These are phyloP conservation scores for Plasmodium vinckei DNA, from an alignment of 169 alveolate genomes.

Conservation along the genomic window DNA sequence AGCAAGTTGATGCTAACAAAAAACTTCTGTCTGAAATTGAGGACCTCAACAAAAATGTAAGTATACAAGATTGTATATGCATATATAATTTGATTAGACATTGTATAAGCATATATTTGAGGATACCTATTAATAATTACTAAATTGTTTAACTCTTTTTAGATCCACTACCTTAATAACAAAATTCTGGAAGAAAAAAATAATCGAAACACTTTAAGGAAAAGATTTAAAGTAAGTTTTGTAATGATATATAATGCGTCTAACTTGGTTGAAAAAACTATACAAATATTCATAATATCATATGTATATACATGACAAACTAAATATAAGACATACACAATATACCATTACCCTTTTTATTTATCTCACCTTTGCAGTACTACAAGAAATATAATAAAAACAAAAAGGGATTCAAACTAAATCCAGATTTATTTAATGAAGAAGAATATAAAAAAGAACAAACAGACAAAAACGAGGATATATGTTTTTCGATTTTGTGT, in stretches of 20 bases:
- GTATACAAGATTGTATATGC: not conserved
- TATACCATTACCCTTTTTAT: not conserved
- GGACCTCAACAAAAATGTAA: slow-evolving; percentile 55
- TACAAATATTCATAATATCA: not conserved
- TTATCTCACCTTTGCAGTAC: slow-evolving; percentile 8
- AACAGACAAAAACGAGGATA: slow-evolving; percentile 23
- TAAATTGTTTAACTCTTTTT: not conserved
- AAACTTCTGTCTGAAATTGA: slow-evolving; percentile 38
- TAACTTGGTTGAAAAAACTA: not conserved
- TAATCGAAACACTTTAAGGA: slow-evolving; percentile 10
- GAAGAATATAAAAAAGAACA: not conserved
- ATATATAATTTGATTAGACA: not conserved
- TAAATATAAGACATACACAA: not conserved
- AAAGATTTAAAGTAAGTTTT: slow-evolving; percentile 22
- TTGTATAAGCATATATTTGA: not conserved
- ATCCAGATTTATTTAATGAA: slow-evolving; percentile 2
- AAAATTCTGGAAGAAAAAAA: slow-evolving; percentile 66
- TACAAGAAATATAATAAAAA: slow-evolving; percentile 36
- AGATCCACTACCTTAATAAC: slow-evolving; percentile 50
- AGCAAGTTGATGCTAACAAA: slow-evolving; percentile 64
- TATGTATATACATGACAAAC: not conserved
- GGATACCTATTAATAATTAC: not conserved
- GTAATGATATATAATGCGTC: not conserved
- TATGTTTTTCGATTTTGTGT: slow-evolving; percentile 43
- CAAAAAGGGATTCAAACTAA: slow-evolving; percentile 27